Base-by-base conservation (phyloP, 805 yeast genomes). In the Brettanomyces bruxellensis region DNA sequence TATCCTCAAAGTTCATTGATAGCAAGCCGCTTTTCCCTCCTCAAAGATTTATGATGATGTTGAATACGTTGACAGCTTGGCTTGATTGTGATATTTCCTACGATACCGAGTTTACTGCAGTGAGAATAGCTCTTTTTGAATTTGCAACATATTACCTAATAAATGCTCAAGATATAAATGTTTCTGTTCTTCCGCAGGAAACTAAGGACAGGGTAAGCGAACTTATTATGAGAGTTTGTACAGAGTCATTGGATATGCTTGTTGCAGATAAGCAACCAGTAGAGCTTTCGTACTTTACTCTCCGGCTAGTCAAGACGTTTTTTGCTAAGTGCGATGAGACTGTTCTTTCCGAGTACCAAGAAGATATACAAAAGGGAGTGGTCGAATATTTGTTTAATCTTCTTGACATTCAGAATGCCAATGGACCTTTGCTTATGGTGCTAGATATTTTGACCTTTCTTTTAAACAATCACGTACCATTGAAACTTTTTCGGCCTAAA, bases 21-120 rank as follows among this genome's bases (percentile, higher is more conserved):
- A 55, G 46, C 1, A 37, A 56, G 6, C 54, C 64, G 1, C 69
- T 79, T 2, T 64, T 85, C 25, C 83, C 86, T 5, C 69, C 75
- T 3, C 89, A 81, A 55, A 72, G 93, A 53, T 65, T 83, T 37
- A 73, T 70, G 39, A 77, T 84, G 86, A 62, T 83, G 7, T 50
- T 86, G 18, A 73, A 69, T 38, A 71, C 75, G 4, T 51, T 88
- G 1, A 56, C 61, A 4, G 64, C 63, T 18, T 83, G 90, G 86
- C 53, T 82, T 23, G 84, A 79, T 24, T 71, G 81, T 13, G 87
- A 78, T 22, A 53, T 72, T 44, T 78, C 83, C 1, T 83, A 76
- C 58, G 87, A 81, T 18, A 61, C 66, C 0, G 72, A 65, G 5
- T 86, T 84, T 49, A 55, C 67, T 14, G 59, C 68, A 4, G 59